These are phyloP conservation scores for Hymenoscyphus fraxineus DNA, from an alignment of 2,329 filamentous ascomycete species.

Conservation along the genomic window DNA sequence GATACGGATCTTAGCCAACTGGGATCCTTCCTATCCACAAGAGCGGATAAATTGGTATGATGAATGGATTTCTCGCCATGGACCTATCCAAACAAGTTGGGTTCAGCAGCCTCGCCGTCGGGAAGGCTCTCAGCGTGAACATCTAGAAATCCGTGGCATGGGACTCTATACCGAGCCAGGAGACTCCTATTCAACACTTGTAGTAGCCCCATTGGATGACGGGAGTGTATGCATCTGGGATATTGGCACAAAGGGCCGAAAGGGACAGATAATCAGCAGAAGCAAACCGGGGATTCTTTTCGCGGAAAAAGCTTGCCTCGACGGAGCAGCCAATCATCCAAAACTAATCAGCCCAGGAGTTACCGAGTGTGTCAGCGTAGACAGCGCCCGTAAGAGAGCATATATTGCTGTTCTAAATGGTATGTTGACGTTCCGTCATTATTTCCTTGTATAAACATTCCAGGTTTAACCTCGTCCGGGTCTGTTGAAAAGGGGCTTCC, in stretches of 20 bases:
- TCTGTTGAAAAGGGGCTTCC: neutral
- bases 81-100: conserved; percentile 72
- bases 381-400: conserved; percentile 62
- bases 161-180: conserved; percentile 60
- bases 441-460: neutral
- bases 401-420: conserved; percentile 77
- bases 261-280: conserved; percentile 61
- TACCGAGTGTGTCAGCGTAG: conserved; percentile 79
- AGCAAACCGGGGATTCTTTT: conserved; percentile 67
- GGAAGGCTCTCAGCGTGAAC: conserved; percentile 42
- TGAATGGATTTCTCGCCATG: conserved; percentile 82
- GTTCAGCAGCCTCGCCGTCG: conserved; percentile 57
- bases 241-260: conserved; percentile 50
- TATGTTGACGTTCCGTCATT: conserved; percentile 31
- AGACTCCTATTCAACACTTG: conserved; percentile 51
- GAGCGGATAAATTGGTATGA: conserved; percentile 81
- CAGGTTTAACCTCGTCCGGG: neutral
- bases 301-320: conserved; percentile 43
- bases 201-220: conserved; percentile 78
- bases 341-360: conserved; percentile 69
- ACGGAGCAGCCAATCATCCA: conserved; percentile 45
- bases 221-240: conserved; percentile 89
- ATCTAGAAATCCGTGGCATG: conserved; percentile 68
- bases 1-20: conserved; percentile 65
- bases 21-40: conserved; percentile 72